These are phyloP conservation scores for Epichloe elymi DNA, from an alignment of 2,329 filamentous ascomycete species.

Conservation along the genomic window DNA sequence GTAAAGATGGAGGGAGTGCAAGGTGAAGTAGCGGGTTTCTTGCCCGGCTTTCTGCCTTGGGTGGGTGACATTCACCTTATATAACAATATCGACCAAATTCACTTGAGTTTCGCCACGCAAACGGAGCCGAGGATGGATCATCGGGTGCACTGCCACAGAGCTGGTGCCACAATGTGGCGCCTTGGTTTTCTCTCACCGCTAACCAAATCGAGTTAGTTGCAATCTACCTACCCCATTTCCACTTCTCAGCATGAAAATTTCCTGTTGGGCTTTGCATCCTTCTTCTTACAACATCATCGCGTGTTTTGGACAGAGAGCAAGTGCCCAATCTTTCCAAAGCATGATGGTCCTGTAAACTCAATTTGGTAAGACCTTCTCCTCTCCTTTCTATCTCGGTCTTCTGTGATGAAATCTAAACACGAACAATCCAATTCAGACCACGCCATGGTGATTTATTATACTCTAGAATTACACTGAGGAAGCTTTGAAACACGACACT, in stretches of 20 bases:
- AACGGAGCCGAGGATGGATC: not conserved
- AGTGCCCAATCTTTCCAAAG: not conserved
- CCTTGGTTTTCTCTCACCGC: not conserved
- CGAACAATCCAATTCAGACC: slow-evolving; percentile 54
- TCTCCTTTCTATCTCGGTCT: slow-evolving; percentile 2
- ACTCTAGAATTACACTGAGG: slow-evolving; percentile 45
- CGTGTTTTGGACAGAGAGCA: not conserved
- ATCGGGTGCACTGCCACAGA: slow-evolving; percentile 23
- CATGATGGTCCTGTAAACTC: not conserved
- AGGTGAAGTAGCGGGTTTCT: not conserved
- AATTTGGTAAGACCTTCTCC: slow-evolving; percentile 11
- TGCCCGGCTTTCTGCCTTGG: not conserved
- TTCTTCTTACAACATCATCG: not conserved
- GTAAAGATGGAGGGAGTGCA: not conserved
- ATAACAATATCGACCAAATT: slow-evolving; percentile 1
- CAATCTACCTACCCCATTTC: not conserved
- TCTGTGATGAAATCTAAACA: slow-evolving; percentile 23
- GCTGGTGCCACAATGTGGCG: not conserved
- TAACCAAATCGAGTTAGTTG: not conserved
- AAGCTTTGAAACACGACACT: slow-evolving; percentile 11
- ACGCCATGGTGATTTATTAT: slow-evolving; percentile 38
- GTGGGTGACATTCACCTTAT: slow-evolving; percentile 12
- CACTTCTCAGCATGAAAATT: slow-evolving; percentile 4
- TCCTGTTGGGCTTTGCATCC: not conserved
- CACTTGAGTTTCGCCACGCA: slow-evolving; percentile 15